Percentiles rank a stretch among this genome's conserved stretches.
These are phyloP conservation scores for Xylariaceae sp. DNA, from an alignment of 2,329 filamentous ascomycete species.

Conservation along the genomic window DNA sequence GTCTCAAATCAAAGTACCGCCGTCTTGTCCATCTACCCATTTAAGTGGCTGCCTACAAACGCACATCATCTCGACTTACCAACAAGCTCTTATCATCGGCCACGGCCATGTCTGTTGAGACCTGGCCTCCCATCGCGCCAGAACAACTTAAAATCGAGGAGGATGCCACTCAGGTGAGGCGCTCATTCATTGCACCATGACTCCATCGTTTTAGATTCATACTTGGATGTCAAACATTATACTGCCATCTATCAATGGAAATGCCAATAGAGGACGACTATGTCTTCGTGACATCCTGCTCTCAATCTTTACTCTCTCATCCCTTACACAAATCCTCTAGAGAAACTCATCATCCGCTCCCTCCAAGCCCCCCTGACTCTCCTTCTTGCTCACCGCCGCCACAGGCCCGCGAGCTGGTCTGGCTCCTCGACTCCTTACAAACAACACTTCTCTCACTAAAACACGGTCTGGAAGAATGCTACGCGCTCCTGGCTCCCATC, in stretches of 20 bases:
- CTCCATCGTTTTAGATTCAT: background rate
- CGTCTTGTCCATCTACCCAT: too few species aligned
- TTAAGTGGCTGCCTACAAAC: slow-evolving; percentile 26
- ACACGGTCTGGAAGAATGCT: slow-evolving; percentile 79
- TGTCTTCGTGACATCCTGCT: slow-evolving; percentile 23
- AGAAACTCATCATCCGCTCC: slow-evolving; percentile 2
- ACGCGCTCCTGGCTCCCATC: slow-evolving; percentile 75
- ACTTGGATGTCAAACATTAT: background rate
- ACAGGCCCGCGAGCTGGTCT: slow-evolving; percentile 47
- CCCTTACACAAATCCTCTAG: background rate
- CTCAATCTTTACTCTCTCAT: background rate
- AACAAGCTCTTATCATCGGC: slow-evolving; percentile 5
- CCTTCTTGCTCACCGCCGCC: slow-evolving; percentile 18
- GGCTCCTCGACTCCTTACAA: slow-evolving; percentile 51
- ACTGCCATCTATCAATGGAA: background rate
- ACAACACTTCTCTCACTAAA: slow-evolving; percentile 48
- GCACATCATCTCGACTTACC: background rate
- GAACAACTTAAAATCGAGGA: slow-evolving; percentile 48
- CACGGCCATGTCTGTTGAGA: slow-evolving; percentile 51
- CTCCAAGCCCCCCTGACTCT: slow-evolving; percentile 5
- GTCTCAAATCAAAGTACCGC: background rate
- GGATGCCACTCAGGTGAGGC: slow-evolving; percentile 49
- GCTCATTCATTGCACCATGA: slow-evolving; percentile 1
- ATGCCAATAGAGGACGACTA: slow-evolving; percentile 34
- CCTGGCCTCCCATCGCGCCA: slow-evolving; percentile 53